Percentiles rank a stretch among this genome's conserved stretches.
phyloP scores from a whole-genome alignment of 1,284 basidiomycete species.

The Austroboletus olivaceoglutinosus region DNA sequence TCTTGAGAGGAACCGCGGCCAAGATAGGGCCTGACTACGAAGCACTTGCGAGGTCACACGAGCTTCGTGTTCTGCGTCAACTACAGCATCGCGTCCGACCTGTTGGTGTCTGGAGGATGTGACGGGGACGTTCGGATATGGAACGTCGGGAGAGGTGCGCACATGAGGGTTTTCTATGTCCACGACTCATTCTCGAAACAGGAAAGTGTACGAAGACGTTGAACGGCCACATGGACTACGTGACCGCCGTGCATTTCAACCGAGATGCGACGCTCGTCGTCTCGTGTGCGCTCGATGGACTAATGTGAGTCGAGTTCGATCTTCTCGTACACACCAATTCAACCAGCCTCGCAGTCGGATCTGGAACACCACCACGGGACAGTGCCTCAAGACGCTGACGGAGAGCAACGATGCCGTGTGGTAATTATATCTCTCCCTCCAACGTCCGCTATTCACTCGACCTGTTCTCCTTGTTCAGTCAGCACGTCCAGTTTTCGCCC shows the following conservation, averaged over 20 bases:
- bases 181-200: slow-evolving; percentile 21
- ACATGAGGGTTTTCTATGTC: neutral
- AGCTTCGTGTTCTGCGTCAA: slow-evolving; percentile 91
- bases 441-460: slow-evolving; percentile 10
- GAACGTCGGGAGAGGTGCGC: slow-evolving; percentile 76
- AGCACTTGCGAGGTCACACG: slow-evolving; percentile 76
- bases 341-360: slow-evolving; percentile 62
- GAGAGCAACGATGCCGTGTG: slow-evolving; percentile 89
- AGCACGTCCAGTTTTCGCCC: slow-evolving; percentile 90
- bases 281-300: slow-evolving; percentile 87
- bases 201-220: slow-evolving; percentile 81
- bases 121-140: slow-evolving; percentile 93
- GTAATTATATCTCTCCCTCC: slow-evolving; percentile 44
- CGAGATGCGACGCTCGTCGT: slow-evolving; percentile 89
- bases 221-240: slow-evolving; percentile 92
- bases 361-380: slow-evolving; percentile 91
- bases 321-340: neutral
- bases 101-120: slow-evolving; percentile 89
- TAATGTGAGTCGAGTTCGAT: slow-evolving; percentile 77
- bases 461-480: slow-evolving; percentile 42
- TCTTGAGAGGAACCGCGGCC: slow-evolving; percentile 2
- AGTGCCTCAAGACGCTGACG: slow-evolving; percentile 94
- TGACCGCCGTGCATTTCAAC: slow-evolving; percentile 93
- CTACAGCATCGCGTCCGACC: slow-evolving; percentile 83
- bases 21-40: slow-evolving; percentile 61